phyloP scores from a whole-genome alignment of 2,329 filamentous ascomycete genomes.

The Coniosporium tulheliwenetii region DNA sequence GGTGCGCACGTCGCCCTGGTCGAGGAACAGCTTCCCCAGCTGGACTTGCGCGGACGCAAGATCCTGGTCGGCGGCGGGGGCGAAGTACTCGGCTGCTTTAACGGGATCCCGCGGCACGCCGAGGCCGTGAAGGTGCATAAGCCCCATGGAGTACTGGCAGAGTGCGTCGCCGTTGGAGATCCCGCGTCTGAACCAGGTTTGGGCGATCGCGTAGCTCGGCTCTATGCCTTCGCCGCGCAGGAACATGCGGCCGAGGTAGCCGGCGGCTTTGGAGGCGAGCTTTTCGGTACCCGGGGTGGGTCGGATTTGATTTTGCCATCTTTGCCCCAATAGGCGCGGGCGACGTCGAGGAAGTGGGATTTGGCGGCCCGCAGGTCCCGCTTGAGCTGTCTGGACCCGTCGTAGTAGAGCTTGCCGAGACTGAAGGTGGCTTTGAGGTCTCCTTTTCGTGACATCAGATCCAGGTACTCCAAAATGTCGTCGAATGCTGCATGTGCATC shows the following conservation, averaged over 20 bases:
- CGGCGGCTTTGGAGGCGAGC: constrained; percentile 67
- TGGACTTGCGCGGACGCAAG: constrained; percentile 67
- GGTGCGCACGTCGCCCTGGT: constrained; percentile 68
- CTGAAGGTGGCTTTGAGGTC: constrained; percentile 79
- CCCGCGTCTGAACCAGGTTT: constrained; percentile 72
- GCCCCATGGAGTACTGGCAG: constrained; percentile 68
- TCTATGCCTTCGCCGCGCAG: constrained; percentile 71
- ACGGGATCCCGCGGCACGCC: constrained; percentile 55
- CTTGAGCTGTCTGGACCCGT: constrained; percentile 62
- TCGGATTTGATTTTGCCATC: constrained; percentile 62
- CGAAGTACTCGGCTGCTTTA: constrained; percentile 62
- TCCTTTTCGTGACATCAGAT: constrained; percentile 78
- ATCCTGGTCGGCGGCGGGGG: constrained; percentile 66
- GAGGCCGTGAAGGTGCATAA: constrained; percentile 70
- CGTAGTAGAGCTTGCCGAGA: constrained; percentile 74
- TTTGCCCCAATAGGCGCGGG: constrained; percentile 66
- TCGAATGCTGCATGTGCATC: constrained; percentile 77
- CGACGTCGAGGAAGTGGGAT: constrained; percentile 67
- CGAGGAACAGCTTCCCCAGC: constrained; percentile 69
- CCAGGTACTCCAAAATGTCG: constrained; percentile 87
- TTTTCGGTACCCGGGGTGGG: constrained; percentile 59
- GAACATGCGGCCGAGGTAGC: constrained; percentile 79
- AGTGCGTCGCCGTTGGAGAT: constrained; percentile 61
- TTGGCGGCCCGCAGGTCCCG: constrained; percentile 59
- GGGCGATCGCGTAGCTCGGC: constrained; percentile 62